phyloP scores from a whole-genome alignment of 345 rosid genomes.

The Hibiscus tridactylites region DNA sequence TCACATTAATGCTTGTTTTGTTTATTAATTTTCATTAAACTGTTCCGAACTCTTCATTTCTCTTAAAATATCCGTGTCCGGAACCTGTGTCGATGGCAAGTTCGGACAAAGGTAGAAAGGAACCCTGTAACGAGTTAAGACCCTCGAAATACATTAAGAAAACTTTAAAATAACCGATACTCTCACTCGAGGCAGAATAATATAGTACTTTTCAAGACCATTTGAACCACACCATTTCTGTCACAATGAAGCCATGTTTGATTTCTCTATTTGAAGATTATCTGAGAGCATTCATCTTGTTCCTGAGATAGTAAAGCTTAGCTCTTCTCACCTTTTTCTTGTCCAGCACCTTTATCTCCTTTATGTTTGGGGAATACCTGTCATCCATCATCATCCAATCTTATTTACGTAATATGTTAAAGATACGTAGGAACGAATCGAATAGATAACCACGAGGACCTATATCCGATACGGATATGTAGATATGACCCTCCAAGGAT shows the following conservation, averaged over 20 bases:
- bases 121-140: neutral
- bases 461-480: neutral
- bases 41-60: neutral
- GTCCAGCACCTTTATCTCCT: slow-evolving; percentile 89
- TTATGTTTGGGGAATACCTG: slow-evolving; percentile 93
- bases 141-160: neutral
- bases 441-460: neutral
- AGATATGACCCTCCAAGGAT: neutral
- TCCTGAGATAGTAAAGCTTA: slow-evolving; percentile 85
- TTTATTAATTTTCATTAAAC: neutral
- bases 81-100: neutral
- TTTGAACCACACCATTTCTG: neutral
- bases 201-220: neutral
- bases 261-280: neutral
- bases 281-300: slow-evolving; percentile 85
- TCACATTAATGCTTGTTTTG: neutral
- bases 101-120: neutral
- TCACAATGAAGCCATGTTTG: neutral
- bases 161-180: neutral
- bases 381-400: slow-evolving; percentile 15
- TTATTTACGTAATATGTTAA: slow-evolving; percentile 11
- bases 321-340: slow-evolving; percentile 96
- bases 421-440: neutral
- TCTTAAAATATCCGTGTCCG: neutral
- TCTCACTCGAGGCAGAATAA: neutral